Conservation (phyloP, 257 asterid species). For the Gardenia jasminoides region DNA sequence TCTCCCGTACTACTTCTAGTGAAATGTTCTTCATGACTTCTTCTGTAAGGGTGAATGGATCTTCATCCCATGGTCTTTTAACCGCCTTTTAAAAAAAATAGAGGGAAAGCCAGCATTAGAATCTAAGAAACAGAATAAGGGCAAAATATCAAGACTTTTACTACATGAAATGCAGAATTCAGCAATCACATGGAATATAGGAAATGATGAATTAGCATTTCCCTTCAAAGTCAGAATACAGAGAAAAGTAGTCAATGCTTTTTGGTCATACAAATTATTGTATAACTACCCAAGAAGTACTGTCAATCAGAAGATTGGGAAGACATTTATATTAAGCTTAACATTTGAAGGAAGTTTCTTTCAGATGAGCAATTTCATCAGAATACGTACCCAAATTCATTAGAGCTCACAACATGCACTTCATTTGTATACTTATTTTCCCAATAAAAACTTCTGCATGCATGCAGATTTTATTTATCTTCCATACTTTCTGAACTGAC, state of each 20-base stretch:
- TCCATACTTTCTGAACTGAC: too few relatives aligned
- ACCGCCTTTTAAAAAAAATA: conserved; percentile 65
- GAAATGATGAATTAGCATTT: not conserved
- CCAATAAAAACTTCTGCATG: not conserved
- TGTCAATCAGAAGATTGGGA: not conserved
- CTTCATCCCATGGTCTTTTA: conserved; percentile 93
- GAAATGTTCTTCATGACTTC: conserved; percentile 93
- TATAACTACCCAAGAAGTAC: conserved; percentile 1
- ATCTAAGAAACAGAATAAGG: not conserved
- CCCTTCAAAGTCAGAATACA: not conserved
- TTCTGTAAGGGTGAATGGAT: conserved; percentile 81
- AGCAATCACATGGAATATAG: not conserved
- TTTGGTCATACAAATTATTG: not conserved
- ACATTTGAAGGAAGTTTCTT: not conserved
- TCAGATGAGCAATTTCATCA: not conserved
- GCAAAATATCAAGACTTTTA: not conserved
- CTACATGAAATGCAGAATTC: not conserved
- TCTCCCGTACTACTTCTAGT: conserved; percentile 84
- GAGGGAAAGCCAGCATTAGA: not conserved
- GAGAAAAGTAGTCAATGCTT: not conserved
- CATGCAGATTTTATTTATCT: not conserved
- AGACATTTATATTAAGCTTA: not conserved
- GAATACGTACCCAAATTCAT: not conserved
- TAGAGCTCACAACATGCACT: not conserved
- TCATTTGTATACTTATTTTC: not conserved